Evolutionary conservation across 805 yeast genomes (phyloP), one percentile per base, ranked within the genome.

Genomic region (Candida golubevii): DNA sequence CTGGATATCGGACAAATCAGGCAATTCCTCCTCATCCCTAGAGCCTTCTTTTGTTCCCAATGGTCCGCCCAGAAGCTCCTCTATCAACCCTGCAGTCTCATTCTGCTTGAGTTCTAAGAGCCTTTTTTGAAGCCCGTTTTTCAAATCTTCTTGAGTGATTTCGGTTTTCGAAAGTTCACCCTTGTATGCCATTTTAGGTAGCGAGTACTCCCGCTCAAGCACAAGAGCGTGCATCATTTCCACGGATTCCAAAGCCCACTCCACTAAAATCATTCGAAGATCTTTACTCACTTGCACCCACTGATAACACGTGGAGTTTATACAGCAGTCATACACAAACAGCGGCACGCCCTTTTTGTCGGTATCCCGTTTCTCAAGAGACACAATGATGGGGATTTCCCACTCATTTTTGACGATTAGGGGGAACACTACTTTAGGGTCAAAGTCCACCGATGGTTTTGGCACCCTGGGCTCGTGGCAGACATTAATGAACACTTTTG

Each of bases 231-330:
- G 59, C 39, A 71, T 67, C 46, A 82, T 65, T 59, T 88, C 96
- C 3, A 86, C 79, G 9, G 89, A 77, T 57, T 88, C 95, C 34
- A 88, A 60, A 55, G 95, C 83, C 85, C 96, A 88, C 58, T 88
- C 96, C 7, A 85, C 76, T 39, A 87, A 59, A 11, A 88, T 82
- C 38, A 79, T 72, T 47, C 80, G 71, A 44, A 88, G 69, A 40
- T 85, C 85, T 1, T 65, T 52, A 50, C 82, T 83, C 34, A 73
- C 54, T 35, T 76, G 69, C 29, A 82, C 74, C 83, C 90, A 82
- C 35, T 68, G 65, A 66, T 82, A 73, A 39, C 89, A 79, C 31
- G 65, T 65, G 8, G 78, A 72, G 58, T 87, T 81, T 46, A 88
- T 76, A 38, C 90, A 81, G 62, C 97, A 89, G 61, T 89, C 97